phyloP scores from a whole-genome alignment of 495 filamentous ascomycete species.

The Aspergillus nidulans region DNA sequence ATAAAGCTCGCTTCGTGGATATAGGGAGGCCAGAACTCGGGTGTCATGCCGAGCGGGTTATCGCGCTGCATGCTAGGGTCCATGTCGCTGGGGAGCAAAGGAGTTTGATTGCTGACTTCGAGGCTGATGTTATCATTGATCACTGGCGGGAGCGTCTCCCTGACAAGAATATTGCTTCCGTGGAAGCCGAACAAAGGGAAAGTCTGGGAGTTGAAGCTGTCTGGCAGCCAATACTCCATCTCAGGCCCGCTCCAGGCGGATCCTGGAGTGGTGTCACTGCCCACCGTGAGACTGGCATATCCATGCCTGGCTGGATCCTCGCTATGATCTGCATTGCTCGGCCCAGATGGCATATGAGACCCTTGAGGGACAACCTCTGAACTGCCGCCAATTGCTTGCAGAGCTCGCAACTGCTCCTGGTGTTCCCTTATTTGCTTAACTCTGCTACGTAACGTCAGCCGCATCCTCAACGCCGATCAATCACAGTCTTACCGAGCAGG shows the following conservation, averaged over 20 bases:
- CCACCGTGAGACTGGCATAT: background rate
- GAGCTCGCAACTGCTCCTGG: slow-evolving; percentile 25
- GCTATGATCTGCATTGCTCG: background rate
- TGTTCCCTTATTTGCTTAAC: slow-evolving; percentile 41
- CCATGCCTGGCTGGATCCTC: background rate
- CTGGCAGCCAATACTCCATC: slow-evolving; percentile 40
- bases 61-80: background rate
- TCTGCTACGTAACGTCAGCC: slow-evolving; percentile 16
- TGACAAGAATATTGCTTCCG: slow-evolving; percentile 37
- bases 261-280: slow-evolving; percentile 7
- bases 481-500: slow-evolving; percentile 35
- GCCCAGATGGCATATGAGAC: background rate
- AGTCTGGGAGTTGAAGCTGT: slow-evolving; percentile 31
- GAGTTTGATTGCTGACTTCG: slow-evolving; percentile 16
- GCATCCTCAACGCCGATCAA: background rate
- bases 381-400: background rate
- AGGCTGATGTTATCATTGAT: slow-evolving; percentile 14
- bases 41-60: slow-evolving; percentile 18
- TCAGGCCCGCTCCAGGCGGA: slow-evolving; percentile 32
- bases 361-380: background rate
- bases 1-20: slow-evolving; percentile 41
- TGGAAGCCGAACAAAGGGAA: slow-evolving; percentile 34
- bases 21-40: slow-evolving; percentile 32
- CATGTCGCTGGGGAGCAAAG: slow-evolving; percentile 17
- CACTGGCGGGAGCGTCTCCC: slow-evolving; percentile 37